Evolutionary conservation across 2,329 filamentous ascomycete species (phyloP), one percentile per base, ranked within the genome.

Genomic region (Trichoderma breve): DNA sequence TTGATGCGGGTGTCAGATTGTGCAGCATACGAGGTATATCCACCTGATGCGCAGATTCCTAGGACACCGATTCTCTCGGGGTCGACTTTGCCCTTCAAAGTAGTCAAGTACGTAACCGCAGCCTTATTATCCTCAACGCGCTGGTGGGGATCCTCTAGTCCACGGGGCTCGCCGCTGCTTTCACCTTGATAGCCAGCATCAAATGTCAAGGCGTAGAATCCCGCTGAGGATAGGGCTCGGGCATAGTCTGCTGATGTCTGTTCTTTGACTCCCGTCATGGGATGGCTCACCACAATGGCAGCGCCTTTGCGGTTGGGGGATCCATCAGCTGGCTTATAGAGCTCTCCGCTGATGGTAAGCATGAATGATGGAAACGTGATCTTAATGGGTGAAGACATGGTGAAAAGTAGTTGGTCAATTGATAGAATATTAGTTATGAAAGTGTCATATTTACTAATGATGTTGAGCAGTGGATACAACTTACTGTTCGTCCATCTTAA

Each of bases 101-200:
- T 77, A 3, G 74, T 39, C 2, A 83, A 74, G 72, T 79, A 84
- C 26, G 77, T 79, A 8, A 83, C 80, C 8, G 79, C 83, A 47
- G 73, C 71, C 32, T 77, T 78, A 62, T 79, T 74, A 64, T 84
- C 83, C 47, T 81, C 79, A 15, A 79, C 81, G 2, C 81, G 77
- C 60, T 81, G 78, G 66, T 76, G 77, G 2, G 82, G 81, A 68
- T 83, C 78, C 73, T 84, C 83, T 0, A 83, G 78, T 14, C 72
- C 70, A 7, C 78, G 79, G 2, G 83, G 82, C 39, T 77, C 67
- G 8, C 82, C 82, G 6, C 71, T 76, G 32, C 75, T 78, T 66
- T 79, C 79, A 28, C 83, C 82, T 64, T 83, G 81, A 62, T 81
- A 81, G 4, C 77, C 78, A 4, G 82, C 78, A 67, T 84, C 82